A percentile compares a stretch with the other conserved stretches of the same genome.
Conservation (phyloP, 257 asterid species). For the Jacaranda mimosifolia region DNA sequence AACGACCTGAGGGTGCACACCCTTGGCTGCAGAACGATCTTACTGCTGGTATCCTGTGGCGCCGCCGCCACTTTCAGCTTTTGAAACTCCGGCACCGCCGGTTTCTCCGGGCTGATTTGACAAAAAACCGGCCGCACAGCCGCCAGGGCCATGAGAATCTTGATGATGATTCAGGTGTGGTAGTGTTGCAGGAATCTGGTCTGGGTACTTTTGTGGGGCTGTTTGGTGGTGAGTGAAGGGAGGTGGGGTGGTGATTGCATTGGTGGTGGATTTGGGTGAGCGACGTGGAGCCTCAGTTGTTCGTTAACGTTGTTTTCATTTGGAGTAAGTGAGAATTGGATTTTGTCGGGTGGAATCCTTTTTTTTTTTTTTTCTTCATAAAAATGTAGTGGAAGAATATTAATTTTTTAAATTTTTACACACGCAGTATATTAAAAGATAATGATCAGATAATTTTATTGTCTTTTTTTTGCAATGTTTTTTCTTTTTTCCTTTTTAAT, state of each 20-base stretch:
- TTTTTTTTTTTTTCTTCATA: not conserved
- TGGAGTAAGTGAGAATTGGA: not conserved
- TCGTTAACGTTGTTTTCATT: conserved; percentile 51
- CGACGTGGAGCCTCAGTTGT: conserved; percentile 59
- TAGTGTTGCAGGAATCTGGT: conserved; percentile 15
- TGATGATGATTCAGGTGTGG: conserved; percentile 31
- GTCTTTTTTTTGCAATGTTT: not conserved
- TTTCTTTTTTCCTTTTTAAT: too few relatives aligned
- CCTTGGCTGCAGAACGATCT: conserved; percentile 87
- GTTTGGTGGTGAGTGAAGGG: conserved; percentile 49
- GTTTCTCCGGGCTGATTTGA: conserved; percentile 45
- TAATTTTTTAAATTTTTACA: too few relatives aligned
- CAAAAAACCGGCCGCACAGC: conserved; percentile 57
- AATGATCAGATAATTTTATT: too few relatives aligned
- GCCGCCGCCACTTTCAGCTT: conserved; percentile 47
- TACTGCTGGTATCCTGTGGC: conserved; percentile 43
- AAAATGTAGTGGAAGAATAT: not conserved
- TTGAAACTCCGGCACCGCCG: conserved; percentile 45
- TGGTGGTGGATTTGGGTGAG: conserved; percentile 39
- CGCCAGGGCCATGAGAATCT: conserved; percentile 60
- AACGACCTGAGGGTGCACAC: conserved; percentile 74
- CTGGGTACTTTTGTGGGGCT: not conserved
- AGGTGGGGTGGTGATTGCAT: conserved; percentile 36
- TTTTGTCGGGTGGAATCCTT: not conserved
- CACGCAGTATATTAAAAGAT: not conserved